A percentile compares a stretch with the other conserved stretches of the same genome.
phyloP scores from a whole-genome alignment of 1,139 yeast genomes.

The Pneumocystis canis region DNA sequence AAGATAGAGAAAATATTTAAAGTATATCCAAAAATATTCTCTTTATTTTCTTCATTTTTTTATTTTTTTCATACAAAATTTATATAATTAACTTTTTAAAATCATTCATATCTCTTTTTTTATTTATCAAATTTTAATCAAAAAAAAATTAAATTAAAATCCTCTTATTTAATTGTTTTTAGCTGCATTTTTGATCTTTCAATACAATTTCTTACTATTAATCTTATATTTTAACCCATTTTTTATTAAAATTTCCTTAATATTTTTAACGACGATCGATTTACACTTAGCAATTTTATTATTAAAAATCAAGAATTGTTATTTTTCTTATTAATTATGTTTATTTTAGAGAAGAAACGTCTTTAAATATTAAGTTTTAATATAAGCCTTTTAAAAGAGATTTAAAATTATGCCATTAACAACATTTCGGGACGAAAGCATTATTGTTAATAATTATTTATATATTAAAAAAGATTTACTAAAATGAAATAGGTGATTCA shows the following conservation, averaged over 20 bases:
- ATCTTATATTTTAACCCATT: too few species aligned
- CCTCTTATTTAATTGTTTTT: too few species aligned
- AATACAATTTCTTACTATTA: too few species aligned
- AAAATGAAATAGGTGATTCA: constrained; percentile 6
- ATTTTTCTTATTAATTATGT: background rate
- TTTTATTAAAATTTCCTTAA: background rate
- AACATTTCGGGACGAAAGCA: constrained; percentile 14
- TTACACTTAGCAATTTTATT: background rate
- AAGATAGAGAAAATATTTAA: too few species aligned
- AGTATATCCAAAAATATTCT: too few species aligned
- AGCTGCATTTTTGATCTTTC: too few species aligned
- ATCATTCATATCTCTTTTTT: too few species aligned
- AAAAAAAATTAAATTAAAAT: too few species aligned
- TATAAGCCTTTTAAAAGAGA: background rate
- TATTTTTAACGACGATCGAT: background rate
- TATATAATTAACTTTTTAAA: too few species aligned
- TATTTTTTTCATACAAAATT: too few species aligned
- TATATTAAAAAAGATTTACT: background rate
- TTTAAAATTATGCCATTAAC: constrained; percentile 9
- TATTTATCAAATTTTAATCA: too few species aligned
- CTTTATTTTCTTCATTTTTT: too few species aligned
- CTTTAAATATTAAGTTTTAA: background rate
- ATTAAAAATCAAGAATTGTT: background rate
- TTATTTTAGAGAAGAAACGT: background rate
- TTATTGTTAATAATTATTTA: background rate